These are phyloP conservation scores for Sporothrix pallida DNA, from an alignment of 2,329 filamentous ascomycete species.

Conservation along the genomic window DNA sequence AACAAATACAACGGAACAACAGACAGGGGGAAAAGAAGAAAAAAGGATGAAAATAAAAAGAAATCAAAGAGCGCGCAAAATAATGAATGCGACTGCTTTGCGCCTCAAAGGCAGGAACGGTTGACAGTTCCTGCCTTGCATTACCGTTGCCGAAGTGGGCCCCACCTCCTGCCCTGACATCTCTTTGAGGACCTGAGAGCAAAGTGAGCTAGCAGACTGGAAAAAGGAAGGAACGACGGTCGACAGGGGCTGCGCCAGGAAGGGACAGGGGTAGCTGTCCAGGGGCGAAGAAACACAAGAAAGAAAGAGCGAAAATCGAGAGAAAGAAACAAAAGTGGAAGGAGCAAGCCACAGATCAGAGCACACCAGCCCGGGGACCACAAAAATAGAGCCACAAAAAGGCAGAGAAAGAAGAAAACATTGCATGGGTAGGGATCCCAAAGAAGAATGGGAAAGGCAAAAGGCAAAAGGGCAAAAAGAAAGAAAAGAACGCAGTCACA, in stretches of 20 bases:
- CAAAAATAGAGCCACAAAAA: constrained; percentile 13
- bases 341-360: constrained; percentile 5
- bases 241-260: constrained; percentile 10
- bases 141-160: neutral
- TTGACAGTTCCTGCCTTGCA: neutral
- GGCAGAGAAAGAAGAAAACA: constrained; percentile 7
- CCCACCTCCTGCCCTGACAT: constrained; percentile 15
- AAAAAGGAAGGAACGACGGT: constrained; percentile 6
- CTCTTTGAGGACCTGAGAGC: constrained; percentile 12
- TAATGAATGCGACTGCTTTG: neutral
- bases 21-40: neutral
- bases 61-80: too few relatives aligned
- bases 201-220: neutral
- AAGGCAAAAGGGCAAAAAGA: neutral
- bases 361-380: neutral
- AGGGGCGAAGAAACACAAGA: neutral
- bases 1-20: neutral
- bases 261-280: neutral
- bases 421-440: constrained; percentile 1
- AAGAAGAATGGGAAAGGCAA: constrained; percentile 9
- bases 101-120: neutral
- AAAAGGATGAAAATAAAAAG: neutral
- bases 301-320: too few relatives aligned
- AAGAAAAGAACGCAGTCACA: constrained; percentile 7
- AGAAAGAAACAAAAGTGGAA: neutral